Conservation (phyloP, 192 early-diverging fungal species). For the Coemansia sp. region DNA sequence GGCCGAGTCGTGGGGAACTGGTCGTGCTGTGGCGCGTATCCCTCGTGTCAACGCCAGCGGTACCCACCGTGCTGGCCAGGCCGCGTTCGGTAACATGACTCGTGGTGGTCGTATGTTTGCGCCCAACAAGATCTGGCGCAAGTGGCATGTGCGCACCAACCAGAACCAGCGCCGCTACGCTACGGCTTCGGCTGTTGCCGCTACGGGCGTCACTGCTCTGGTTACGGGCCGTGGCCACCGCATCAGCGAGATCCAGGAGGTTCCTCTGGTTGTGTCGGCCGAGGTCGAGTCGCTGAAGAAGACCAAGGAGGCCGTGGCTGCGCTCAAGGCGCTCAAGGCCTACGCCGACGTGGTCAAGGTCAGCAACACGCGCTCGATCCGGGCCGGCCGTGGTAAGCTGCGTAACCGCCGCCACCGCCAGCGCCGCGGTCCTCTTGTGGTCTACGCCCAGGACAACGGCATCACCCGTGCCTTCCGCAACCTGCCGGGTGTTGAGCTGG, state of each 20-base stretch:
- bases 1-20: slow-evolving; percentile 96
- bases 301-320: slow-evolving; percentile 89
- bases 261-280: slow-evolving; percentile 84
- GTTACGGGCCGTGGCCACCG: slow-evolving; percentile 97
- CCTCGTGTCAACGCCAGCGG: slow-evolving; percentile 95
- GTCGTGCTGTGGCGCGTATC: slow-evolving; percentile 99
- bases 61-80: slow-evolving; percentile 96
- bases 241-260: slow-evolving; percentile 85
- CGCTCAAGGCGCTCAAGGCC: slow-evolving; percentile 89
- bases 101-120: slow-evolving; percentile 99
- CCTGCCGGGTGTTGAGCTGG: slow-evolving; percentile 96
- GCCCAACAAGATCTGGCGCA: slow-evolving; percentile 98
- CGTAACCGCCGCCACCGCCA: slow-evolving; percentile 94
- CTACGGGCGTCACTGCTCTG: slow-evolving; percentile 82
- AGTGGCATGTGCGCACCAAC: slow-evolving; percentile 99
- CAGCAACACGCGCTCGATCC: slow-evolving; percentile 88
- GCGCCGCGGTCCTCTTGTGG: slow-evolving; percentile 93
- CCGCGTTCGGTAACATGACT: slow-evolving; percentile 99
- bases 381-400: slow-evolving; percentile 95
- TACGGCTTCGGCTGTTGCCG: slow-evolving; percentile 92
- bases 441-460: slow-evolving; percentile 92
- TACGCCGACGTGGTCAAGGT: slow-evolving; percentile 95
- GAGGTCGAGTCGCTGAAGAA: slow-evolving; percentile 76
- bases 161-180: slow-evolving; percentile 97
- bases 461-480: slow-evolving; percentile 95